Evolutionary conservation across 1,284 basidiomycete species (phyloP).

Genomic region (Marasmius sp.): DNA sequence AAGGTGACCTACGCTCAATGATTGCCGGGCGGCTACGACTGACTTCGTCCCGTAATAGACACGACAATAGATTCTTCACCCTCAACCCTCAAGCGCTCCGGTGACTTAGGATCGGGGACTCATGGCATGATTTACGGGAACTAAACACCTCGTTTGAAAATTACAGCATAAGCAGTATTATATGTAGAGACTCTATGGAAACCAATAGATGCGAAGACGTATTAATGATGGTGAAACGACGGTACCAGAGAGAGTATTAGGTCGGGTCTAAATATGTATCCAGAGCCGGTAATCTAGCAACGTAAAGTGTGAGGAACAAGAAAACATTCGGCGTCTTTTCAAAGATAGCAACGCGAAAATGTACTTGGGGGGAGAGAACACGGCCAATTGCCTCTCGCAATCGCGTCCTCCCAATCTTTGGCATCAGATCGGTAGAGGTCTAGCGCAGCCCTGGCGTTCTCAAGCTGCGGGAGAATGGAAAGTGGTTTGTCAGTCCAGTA

Average conservation of each 20-base stretch:
- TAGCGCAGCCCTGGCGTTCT: slow-evolving; percentile 73
- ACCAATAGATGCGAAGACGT: no score
- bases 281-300: neutral
- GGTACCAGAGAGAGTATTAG: no score
- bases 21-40: slow-evolving; percentile 1
- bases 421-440: slow-evolving; percentile 74
- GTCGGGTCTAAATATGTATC: no score
- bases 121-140: no score
- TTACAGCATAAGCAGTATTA: no score
- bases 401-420: slow-evolving; percentile 63
- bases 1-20: slow-evolving; percentile 37
- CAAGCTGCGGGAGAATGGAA: slow-evolving; percentile 45
- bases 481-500: neutral
- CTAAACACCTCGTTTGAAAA: no score
- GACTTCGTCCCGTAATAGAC: neutral
- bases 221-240: no score
- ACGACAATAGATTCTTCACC: slow-evolving; percentile 1
- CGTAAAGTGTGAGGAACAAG: neutral
- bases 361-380: slow-evolving; percentile 72
- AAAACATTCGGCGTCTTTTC: slow-evolving; percentile 3
- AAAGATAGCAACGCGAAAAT: slow-evolving; percentile 77
- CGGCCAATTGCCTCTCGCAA: slow-evolving; percentile 68
- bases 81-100: no score
- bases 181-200: no score
- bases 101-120: no score